Percentiles rank a stretch among this genome's conserved stretches.
Evolutionary conservation across 202 grass and related monocot genomes (phyloP).

Genomic region (Cymbopogon flexuosus): DNA sequence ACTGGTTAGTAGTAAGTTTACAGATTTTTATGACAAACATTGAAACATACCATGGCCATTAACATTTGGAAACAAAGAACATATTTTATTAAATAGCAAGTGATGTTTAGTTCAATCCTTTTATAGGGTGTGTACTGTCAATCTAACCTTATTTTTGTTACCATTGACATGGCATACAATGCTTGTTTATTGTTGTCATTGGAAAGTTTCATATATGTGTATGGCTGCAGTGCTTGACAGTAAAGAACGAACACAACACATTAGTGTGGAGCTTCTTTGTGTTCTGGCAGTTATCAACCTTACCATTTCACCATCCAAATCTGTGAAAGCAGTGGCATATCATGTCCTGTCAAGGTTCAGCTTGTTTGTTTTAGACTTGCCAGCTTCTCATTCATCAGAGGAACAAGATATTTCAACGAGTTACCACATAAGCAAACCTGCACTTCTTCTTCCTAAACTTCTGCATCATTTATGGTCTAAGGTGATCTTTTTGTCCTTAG

Average conservation of each 20-base stretch:
- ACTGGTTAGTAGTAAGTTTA: not conserved
- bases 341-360: constrained; percentile 62
- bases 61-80: not conserved
- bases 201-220: constrained; percentile 27
- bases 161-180: not conserved
- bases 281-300: constrained; percentile 65
- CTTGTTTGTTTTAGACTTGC: constrained; percentile 49
- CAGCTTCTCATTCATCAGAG: constrained; percentile 33
- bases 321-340: constrained; percentile 65
- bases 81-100: not conserved
- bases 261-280: constrained; percentile 71
- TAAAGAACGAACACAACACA: constrained; percentile 30
- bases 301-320: constrained; percentile 68
- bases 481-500: constrained; percentile 41
- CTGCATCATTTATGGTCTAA: constrained; percentile 64
- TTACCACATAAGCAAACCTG: constrained; percentile 56
- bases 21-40: not conserved
- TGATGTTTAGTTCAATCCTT: constrained; percentile 4
- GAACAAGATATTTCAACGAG: constrained; percentile 37
- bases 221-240: constrained; percentile 44
- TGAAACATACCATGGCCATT: not conserved
- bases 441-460: constrained; percentile 69
- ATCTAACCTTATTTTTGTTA: not conserved
- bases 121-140: not conserved
- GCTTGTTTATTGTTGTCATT: not conserved